phyloP scores from a whole-genome alignment of 2,329 filamentous ascomycete genomes.

The Pseudofabraea citricarpa region DNA sequence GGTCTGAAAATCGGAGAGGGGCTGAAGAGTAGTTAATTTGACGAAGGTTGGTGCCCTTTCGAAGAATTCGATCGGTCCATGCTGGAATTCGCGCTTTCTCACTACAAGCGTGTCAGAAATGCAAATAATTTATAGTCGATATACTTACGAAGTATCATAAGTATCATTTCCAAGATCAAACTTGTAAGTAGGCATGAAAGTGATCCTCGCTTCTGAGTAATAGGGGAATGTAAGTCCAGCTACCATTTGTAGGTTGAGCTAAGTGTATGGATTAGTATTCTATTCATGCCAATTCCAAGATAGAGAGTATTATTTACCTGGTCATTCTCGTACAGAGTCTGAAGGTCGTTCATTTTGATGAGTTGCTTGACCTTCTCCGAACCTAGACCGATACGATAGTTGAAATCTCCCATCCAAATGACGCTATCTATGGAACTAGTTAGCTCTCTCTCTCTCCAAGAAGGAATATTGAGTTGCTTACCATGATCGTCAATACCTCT shows the following conservation, averaged over 20 bases:
- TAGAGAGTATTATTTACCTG: constrained; percentile 50
- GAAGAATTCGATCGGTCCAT: constrained; percentile 92
- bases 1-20: constrained; percentile 84
- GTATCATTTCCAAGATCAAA: constrained; percentile 83
- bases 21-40: constrained; percentile 81
- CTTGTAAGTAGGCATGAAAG: constrained; percentile 91
- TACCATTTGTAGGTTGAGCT: constrained; percentile 95
- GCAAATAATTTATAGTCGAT: not conserved
- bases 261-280: constrained; percentile 1
- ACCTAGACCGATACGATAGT: constrained; percentile 86
- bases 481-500: constrained; percentile 88
- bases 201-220: constrained; percentile 86
- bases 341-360: constrained; percentile 68
- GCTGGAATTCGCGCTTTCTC: constrained; percentile 94
- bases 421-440: constrained; percentile 69
- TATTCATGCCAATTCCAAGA: not conserved
- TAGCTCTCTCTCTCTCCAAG: too few species aligned
- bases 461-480: too few species aligned
- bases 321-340: constrained; percentile 83
- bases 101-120: constrained; percentile 38
- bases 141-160: constrained; percentile 81
- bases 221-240: constrained; percentile 83
- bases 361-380: constrained; percentile 74
- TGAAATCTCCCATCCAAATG: constrained; percentile 97
- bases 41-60: constrained; percentile 76